Evolutionary conservation across 192 early-diverging fungal species (phyloP).

Genomic region (Pilaira anomala): DNA sequence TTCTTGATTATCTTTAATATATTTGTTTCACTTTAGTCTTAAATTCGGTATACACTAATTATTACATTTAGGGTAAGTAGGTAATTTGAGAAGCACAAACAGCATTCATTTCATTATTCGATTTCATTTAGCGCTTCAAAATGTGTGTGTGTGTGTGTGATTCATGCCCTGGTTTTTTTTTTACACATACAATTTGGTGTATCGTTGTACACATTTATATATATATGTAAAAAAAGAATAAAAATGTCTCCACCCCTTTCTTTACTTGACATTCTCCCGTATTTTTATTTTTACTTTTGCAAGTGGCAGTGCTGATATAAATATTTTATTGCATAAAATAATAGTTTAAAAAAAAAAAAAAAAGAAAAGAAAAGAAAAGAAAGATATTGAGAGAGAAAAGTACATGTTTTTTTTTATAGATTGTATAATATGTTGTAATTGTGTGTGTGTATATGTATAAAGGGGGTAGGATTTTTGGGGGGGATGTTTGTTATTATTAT

Average conservation of each 20-base stretch:
- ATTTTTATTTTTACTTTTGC: too few species aligned
- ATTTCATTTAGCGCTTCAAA: background rate
- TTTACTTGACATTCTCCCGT: background rate
- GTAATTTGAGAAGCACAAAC: too few species aligned
- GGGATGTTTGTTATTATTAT: background rate
- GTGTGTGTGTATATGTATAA: background rate
- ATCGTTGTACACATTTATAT: too few species aligned
- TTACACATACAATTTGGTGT: too few species aligned
- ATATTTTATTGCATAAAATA: too few species aligned
- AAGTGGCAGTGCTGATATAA: too few species aligned
- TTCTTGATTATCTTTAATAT: too few species aligned
- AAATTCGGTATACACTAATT: too few species aligned
- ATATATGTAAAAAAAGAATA: too few species aligned
- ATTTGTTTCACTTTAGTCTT: too few species aligned
- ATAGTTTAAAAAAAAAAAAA: too few species aligned
- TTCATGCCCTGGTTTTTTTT: background rate
- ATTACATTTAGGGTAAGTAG: too few species aligned
- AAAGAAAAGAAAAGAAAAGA: conserved; percentile 4
- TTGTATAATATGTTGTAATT: background rate
- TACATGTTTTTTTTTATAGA: background rate
- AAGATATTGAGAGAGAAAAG: background rate
- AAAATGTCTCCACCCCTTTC: background rate
- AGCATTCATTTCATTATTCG: background rate
- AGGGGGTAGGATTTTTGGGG: background rate
- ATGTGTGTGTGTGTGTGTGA: background rate